phyloP scores from a whole-genome alignment of 2,329 filamentous ascomycete species.

The Sclerotinia trifoliorum region DNA sequence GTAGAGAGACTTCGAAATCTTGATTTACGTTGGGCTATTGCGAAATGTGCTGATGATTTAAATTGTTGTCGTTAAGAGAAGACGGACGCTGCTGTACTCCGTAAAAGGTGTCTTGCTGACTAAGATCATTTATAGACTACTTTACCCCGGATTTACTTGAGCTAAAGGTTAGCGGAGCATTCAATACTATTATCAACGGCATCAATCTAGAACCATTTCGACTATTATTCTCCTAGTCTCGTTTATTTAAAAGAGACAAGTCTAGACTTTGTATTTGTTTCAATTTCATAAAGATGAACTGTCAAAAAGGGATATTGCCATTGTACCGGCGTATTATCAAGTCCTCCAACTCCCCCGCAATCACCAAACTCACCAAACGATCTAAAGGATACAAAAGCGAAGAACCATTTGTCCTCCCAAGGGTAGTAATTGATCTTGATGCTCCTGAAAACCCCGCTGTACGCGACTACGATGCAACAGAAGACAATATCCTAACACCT shows the following conservation, averaged over 20 bases:
- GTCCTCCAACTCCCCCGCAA: background rate
- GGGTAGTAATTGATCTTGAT: constrained; percentile 53
- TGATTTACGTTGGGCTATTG: too few relatives aligned
- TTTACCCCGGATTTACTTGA: constrained; percentile 17
- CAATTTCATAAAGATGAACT: constrained; percentile 19
- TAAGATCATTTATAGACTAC: background rate
- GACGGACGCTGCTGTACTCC: background rate
- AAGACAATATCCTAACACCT: background rate
- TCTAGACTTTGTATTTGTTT: background rate
- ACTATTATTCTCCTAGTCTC: background rate
- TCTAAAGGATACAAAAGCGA: constrained; percentile 17
- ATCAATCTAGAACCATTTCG: background rate
- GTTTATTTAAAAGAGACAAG: background rate
- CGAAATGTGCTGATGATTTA: background rate
- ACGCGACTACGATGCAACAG: constrained; percentile 9
- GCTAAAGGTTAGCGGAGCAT: background rate
- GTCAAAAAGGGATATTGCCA: constrained; percentile 20
- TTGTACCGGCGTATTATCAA: constrained; percentile 24
- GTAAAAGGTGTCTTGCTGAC: background rate
- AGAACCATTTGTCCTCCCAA: constrained; percentile 41
- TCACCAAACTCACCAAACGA: constrained; percentile 21
- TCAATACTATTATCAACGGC: background rate
- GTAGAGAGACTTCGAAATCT: background rate
- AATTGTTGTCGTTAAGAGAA: constrained; percentile 5
- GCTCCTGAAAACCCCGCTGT: constrained; percentile 47